Evolutionary conservation across 768 basidiomycete genomes (phyloP), one percentile per base, ranked within the genome.

Genomic region (Galerina marginata): DNA sequence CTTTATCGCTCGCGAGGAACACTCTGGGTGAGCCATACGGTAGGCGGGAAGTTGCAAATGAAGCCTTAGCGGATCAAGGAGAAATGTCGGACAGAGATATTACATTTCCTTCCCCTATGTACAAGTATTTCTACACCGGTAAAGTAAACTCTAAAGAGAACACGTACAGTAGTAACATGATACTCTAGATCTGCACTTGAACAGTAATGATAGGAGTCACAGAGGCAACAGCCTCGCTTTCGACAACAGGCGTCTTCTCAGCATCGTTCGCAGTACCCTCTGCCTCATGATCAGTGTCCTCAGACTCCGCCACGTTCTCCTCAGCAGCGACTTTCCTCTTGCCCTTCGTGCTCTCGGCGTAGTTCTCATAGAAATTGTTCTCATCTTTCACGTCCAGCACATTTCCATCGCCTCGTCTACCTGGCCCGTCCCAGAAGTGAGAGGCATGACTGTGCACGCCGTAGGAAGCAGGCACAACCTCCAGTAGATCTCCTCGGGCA

Each of bases 401-500:
- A 43, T 73, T 72, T 38, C 71, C 64, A 10, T 71, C 64, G 2
- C 71, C 74, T 11, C 69, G 75, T 51, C 91, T 77, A 4, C 92
- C 92, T 3, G 92, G 92, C 0, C 92, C 92, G 65, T 93, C 92
- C 92, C 92, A 95, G 75, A 95, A 95, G 72, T 95, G 92, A 74
- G 89, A 94, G 7, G 94, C 93, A 65, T 93, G 89, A 61, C 89
- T 91, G 62, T 92, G 89, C 45, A 97, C 95, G 9, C 95, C 95
- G 65, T 94, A 94, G 6, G 90, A 92, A 9, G 92, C 89, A 2
- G 93, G 92, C 0, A 92, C 86, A 50, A 95, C 91, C 73, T 99
- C 97, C 40, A 99, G 83, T n/a, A 99, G 78, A 71, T 99, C 97
- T 0, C 97, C 97, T 11, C 97, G 86, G 39, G 96, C 93, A 66